Evolutionary conservation across 495 filamentous ascomycete species (phyloP), one percentile per base, ranked within the genome.

Genomic region (Clohesyomyces aquaticus): DNA sequence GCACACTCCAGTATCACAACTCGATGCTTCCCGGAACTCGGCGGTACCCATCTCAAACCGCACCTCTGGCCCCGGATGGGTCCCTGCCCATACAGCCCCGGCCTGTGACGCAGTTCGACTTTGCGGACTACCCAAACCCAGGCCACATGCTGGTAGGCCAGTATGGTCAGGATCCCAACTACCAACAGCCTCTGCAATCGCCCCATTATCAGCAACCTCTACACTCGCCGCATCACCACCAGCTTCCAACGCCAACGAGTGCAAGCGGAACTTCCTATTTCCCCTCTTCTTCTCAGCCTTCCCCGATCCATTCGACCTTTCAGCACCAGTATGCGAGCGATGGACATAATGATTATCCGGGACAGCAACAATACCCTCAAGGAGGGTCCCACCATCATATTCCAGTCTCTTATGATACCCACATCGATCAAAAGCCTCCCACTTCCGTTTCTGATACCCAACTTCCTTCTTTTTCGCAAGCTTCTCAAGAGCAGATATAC

Each of bases 1-100:
- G 61, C 52, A 69, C 63, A 1, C 54, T 69, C 14, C 58, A 59
- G 35, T 71, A 69, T 48, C 71, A 74, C 62, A 63, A 35, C 64
- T 65, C 67, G 11, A 50, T 71, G 57, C 59, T 74, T 62, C 66
- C 69, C 23, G 65, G 65, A 16, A 48, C 55, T 18, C 68, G 68
- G 42, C 19, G 16, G 8, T 25, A 48, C 18, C 49, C 11, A 22
- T 22, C 43, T 26, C 61, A 47, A 22, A n/a, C 63, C 1, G 9
- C 26, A 10, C 19, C 54, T 18, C 63, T 63, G 21, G 14, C 51
- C 8, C 62, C 22, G 23, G 55, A 66, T 27, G 19, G 19, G 23
- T 23, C 22, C 14, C 41, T 65, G 18, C 1, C 64, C n/a, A 54
- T 66, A 35, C 67, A 65, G 27, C 62, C 62, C 11, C 43, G 59